Evolutionary conservation across 129 eudicot genomes (phyloP).

Genomic region (Escallonia rubra): DNA sequence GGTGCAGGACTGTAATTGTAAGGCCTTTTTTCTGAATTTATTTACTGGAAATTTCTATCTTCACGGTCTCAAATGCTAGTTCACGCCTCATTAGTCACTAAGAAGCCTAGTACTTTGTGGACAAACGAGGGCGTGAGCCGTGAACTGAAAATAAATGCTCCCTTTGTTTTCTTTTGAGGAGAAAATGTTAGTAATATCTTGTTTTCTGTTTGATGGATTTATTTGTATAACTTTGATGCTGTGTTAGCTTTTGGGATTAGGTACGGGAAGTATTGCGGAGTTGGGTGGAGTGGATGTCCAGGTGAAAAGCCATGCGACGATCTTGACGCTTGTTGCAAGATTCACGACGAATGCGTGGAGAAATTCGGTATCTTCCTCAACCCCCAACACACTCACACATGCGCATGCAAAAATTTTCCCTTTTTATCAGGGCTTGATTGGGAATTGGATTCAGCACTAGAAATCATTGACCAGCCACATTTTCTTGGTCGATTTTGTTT

Average conservation of each 20-base stretch:
- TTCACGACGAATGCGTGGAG: conserved; percentile 87
- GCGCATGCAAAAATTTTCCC: too few species aligned
- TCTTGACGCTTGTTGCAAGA: conserved; percentile 91
- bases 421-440: too few species aligned
- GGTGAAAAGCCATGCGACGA: conserved; percentile 99
- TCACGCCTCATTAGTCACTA: conserved; percentile 13
- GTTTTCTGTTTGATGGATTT: background rate
- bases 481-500: too few species aligned
- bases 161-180: background rate
- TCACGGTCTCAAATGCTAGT: too few species aligned
- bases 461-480: too few species aligned
- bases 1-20: conserved; percentile 72
- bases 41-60: background rate
- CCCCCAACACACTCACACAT: too few species aligned
- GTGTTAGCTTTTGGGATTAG: conserved; percentile 67
- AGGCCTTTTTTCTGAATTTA: conserved; percentile 8
- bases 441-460: too few species aligned
- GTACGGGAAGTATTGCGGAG: conserved; percentile 98
- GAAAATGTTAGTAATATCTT: background rate
- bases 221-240: background rate
- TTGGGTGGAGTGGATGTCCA: conserved; percentile 94
- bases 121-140: conserved; percentile 14
- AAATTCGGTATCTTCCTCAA: conserved; percentile 40
- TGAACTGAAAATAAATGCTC: conserved; percentile 63
- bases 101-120: conserved; percentile 62